A percentile compares a stretch with the other conserved stretches of the same genome.
Conservation (phyloP, 2,329 filamentous ascomycete genomes). For the Colletotrichum orchidophilum region DNA sequence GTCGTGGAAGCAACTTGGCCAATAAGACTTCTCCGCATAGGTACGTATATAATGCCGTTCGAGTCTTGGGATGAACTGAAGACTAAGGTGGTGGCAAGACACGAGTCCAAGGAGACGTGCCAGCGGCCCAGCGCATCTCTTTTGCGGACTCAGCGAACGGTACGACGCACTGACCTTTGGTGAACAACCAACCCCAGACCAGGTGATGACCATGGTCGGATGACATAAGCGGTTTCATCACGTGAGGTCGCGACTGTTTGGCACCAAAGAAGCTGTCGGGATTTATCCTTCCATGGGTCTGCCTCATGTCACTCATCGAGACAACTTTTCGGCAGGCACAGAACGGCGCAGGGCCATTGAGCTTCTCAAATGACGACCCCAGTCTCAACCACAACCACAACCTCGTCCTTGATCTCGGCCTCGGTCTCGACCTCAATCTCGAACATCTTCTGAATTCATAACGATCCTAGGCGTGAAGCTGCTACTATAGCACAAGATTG, state of each 20-base stretch:
- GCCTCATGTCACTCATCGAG: slow-evolving; percentile 15
- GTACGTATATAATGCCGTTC: too few species aligned
- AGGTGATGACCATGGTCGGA: not conserved
- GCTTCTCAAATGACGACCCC: not conserved
- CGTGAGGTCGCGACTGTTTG: slow-evolving; percentile 30
- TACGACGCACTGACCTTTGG: too few species aligned
- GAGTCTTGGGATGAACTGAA: too few species aligned
- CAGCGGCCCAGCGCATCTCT: too few species aligned
- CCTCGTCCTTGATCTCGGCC: not conserved
- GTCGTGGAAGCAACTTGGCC: too few species aligned
- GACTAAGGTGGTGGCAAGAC: too few species aligned
- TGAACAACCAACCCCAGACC: not conserved
- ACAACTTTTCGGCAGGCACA: slow-evolving; percentile 9
- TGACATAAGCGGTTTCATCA: not conserved
- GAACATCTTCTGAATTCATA: not conserved
- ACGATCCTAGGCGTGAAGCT: not conserved
- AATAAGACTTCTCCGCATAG: too few species aligned
- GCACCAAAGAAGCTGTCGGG: slow-evolving; percentile 3
- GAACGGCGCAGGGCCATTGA: not conserved
- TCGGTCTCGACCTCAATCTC: not conserved
- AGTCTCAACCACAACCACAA: not conserved
- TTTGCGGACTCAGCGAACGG: too few species aligned
- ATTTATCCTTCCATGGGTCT: not conserved
- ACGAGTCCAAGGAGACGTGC: too few species aligned
- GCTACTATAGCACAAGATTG: not conserved